Base-by-base conservation (phyloP, 1,284 basidiomycete species). In the Phellinidium pouzarii region DNA sequence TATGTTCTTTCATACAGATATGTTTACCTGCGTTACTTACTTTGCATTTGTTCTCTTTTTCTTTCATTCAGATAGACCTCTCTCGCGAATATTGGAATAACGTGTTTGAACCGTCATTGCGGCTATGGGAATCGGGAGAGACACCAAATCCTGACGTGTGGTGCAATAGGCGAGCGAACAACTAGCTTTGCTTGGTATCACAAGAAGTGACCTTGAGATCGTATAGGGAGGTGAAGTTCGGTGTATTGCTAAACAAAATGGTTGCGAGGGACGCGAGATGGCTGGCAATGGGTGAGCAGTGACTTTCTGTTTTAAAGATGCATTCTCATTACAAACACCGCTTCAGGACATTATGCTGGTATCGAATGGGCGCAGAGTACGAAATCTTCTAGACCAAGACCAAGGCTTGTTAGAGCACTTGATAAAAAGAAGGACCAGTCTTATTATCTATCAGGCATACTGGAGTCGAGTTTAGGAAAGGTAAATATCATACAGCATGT, bases 121-220 rank as follows among this genome's bases (percentile, higher is more conserved):
- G 72, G 31, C 70, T 77, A 14, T 95, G 93, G 91, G 79, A 87
- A 61, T 60, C 68, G 1, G 93, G 92, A 0, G 65, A 75, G 17
- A 94, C 91, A 0, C 95, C 95, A 0, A 98, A 98, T 66, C 94
- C 95, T 0, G 95, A 98, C 64, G 84, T 98, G 1, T 84, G 82
- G 74, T 98, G 95, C 66, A 98, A 99, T 67, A 79, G 75, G 90
- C 90, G 48, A 52, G 31, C 2, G 20, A 3, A n/a, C 19, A 12
- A 6, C 20, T n/a, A 22, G 5, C 17, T 47, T 36, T 11, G 27
- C 25, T 20, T 23, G 41, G 31, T 34, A 5, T 31, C 22, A 25
- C 8, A 5, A 6, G 2, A 37, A 26, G n/a, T 11, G 20, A 31
- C 44, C 46, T 26, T 20, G n/a, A n/a, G n/a, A n/a, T n/a, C n/a